Percentiles rank a stretch among this genome's conserved stretches.
Conservation (phyloP, 768 basidiomycete species). For the Chiua virens region DNA sequence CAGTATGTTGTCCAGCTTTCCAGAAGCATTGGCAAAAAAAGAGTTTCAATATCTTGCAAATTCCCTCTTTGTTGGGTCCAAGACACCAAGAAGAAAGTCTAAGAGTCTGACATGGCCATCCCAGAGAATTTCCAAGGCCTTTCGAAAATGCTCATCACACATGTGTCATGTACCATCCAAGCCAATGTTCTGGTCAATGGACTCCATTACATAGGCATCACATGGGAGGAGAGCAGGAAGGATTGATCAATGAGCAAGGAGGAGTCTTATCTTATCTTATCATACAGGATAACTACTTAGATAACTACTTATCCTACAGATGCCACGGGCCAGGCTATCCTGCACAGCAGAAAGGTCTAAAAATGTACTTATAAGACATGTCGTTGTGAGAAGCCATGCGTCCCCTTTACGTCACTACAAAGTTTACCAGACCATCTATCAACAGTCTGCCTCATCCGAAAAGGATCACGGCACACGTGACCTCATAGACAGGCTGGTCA, state of each 20-base stretch:
- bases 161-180: not conserved
- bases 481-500: too few species aligned
- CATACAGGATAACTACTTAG: not conserved
- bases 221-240: too few species aligned
- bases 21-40: not conserved
- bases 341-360: not conserved
- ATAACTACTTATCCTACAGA: not conserved
- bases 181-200: too few species aligned
- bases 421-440: constrained; percentile 2
- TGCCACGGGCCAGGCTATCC: too few species aligned
- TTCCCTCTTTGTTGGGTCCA: not conserved
- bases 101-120: constrained; percentile 1
- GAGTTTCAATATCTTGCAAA: not conserved
- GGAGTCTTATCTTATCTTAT: too few species aligned
- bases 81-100: constrained; percentile 2
- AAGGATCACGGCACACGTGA: too few species aligned
- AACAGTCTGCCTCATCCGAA: too few species aligned
- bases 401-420: not conserved
- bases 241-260: too few species aligned
- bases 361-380: not conserved
- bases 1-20: not conserved
- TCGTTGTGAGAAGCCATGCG: not conserved
- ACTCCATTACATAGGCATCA: too few species aligned
- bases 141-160: not conserved
- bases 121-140: not conserved